Conservation (phyloP, 805 yeast genomes). For the Barnettozyma sp. region DNA sequence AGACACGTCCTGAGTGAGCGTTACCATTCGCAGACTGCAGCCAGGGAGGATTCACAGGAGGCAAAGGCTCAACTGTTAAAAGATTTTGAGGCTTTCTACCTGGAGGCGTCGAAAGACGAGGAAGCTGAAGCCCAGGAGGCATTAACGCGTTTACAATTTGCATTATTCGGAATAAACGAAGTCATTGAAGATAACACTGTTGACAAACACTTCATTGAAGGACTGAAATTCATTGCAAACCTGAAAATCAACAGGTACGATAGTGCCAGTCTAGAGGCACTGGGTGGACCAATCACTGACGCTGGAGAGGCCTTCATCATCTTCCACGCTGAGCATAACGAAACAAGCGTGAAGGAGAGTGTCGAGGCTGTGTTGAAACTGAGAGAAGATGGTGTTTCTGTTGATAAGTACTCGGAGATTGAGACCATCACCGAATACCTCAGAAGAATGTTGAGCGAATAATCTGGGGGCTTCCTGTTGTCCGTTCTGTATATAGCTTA, state of each 20-base stretch:
- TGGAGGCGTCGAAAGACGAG: conserved; percentile 45
- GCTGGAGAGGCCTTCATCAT: conserved; percentile 42
- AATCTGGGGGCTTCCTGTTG: too few species aligned
- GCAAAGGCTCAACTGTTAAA: conserved; percentile 43
- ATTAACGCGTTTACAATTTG: conserved; percentile 71
- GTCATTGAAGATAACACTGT: conserved; percentile 51
- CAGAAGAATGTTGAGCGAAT: conserved; percentile 14
- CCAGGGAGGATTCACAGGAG: conserved; percentile 38
- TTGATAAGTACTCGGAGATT: conserved; percentile 30
- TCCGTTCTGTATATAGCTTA: too few species aligned
- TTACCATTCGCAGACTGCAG: conserved; percentile 59
- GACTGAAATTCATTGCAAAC: conserved; percentile 62
- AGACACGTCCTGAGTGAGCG: conserved; percentile 86
- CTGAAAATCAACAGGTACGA: conserved; percentile 54
- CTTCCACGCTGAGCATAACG: conserved; percentile 39
- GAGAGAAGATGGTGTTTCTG: conserved; percentile 33
- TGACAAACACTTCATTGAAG: conserved; percentile 54
- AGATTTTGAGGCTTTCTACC: conserved; percentile 52
- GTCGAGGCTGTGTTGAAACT: conserved; percentile 37
- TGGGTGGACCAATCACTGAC: conserved; percentile 21
- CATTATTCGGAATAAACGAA: conserved; percentile 78
- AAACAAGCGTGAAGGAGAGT: conserved; percentile 34
- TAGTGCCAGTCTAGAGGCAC: conserved; percentile 38
- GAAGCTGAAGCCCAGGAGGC: conserved; percentile 58
- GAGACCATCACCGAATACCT: conserved; percentile 28